Evolutionary conservation across 192 early-diverging fungal genomes (phyloP), one percentile per base, ranked within the genome.

Genomic region (Backusella australiensis): DNA sequence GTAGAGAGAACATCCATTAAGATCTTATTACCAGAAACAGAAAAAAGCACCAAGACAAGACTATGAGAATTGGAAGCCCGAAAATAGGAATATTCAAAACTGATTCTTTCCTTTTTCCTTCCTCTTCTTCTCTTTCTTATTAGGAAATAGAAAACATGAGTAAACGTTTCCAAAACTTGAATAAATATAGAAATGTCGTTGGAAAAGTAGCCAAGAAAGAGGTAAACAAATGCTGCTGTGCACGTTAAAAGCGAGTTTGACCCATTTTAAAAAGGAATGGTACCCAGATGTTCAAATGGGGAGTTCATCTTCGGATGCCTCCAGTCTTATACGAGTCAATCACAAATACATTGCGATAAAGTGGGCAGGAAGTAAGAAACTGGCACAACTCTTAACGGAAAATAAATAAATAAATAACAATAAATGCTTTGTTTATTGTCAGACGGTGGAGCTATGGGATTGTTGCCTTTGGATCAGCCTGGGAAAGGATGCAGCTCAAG

Each of bases 151-250:
- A 49, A 2, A 67, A 74, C 29, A 81, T 81, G 79, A 77, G 72
- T 49, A 76, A 71, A 77, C 79, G 79, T 4, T 81, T 81, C 44
- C 75, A 76, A 46, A 72, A 76, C 15, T 34, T 76, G 1, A 81
- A 73, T 39, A 87, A 87, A 77, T 87, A 85, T 69, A 69, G 86
- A 32, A 87, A 87, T 52, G 75, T 80, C 9, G 82, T 85, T 15
- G 86, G 83, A 36, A 81, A 75, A 34, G 67, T 82, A 9, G 78
- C 80, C 32, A 84, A 84, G 59, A 81, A 80, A 59, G 86, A 87
- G 78, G 86, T 85, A 68, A 14, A 70, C 44, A 4, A 34, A 26
- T 8, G 38, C 0, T 46, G 9, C 49, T 46, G 3, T 36, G 9
- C 15, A 67, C 63, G 14, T 69, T 23, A 34, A 56, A 46, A 36